Conservation (phyloP, 1,284 basidiomycete species). For the Ganoderma meredithae region DNA sequence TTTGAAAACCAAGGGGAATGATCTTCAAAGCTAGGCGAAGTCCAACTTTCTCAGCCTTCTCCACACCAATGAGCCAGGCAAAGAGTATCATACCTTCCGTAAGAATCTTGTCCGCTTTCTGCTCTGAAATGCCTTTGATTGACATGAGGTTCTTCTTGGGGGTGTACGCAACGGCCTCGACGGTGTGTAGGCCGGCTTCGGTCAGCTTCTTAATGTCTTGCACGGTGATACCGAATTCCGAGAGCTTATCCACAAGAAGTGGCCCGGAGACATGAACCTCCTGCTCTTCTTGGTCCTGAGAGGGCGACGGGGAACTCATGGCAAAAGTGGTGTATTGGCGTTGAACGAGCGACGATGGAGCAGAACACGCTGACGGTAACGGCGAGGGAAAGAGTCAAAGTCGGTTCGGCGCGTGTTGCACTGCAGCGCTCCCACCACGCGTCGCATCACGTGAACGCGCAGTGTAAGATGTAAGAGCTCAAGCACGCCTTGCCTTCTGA, state of each 20-base stretch:
- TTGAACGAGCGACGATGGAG: not conserved
- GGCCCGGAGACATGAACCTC: constrained; percentile 77
- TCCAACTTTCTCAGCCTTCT: not conserved
- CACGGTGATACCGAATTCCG: constrained; percentile 90
- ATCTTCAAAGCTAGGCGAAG: constrained; percentile 81
- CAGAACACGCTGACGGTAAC: not conserved
- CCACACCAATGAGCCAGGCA: not conserved
- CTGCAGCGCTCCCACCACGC: constrained; percentile 15
- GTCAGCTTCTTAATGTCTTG: constrained; percentile 96
- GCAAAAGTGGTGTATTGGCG: constrained; percentile 22
- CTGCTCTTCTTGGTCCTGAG: constrained; percentile 61
- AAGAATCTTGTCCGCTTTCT: constrained; percentile 97
- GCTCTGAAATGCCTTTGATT: constrained; percentile 98
- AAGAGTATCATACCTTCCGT: constrained; percentile 74
- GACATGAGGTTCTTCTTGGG: constrained; percentile 92
- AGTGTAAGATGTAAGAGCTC: too few species aligned
- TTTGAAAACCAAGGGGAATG: constrained; percentile 97
- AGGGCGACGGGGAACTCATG: constrained; percentile 49
- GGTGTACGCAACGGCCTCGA: constrained; percentile 97
- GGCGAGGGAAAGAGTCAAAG: constrained; percentile 17
- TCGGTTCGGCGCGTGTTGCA: constrained; percentile 21
- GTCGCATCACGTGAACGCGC: constrained; percentile 40
- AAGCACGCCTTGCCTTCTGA: too few species aligned
- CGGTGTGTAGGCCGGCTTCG: constrained; percentile 93
- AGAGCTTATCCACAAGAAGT: constrained; percentile 83